These are phyloP conservation scores for Cynara cardunculus DNA, from an alignment of 129 eudicot species.

Conservation along the genomic window DNA sequence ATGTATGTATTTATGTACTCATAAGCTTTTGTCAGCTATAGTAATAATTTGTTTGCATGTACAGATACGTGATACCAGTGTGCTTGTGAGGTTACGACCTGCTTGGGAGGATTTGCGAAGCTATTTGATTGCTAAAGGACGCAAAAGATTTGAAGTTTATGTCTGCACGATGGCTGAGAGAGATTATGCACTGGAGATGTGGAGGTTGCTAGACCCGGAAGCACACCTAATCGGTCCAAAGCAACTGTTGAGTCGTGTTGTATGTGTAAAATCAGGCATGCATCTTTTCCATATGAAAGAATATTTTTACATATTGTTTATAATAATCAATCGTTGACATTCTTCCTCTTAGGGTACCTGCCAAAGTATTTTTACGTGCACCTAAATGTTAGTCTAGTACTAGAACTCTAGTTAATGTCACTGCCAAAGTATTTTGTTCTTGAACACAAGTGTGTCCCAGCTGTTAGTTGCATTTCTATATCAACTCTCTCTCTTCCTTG, in stretches of 20 bases:
- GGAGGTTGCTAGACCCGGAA: constrained; percentile 96
- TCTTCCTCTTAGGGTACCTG: constrained; percentile 17
- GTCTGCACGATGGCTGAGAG: constrained; percentile 99
- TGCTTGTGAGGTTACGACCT: constrained; percentile 88
- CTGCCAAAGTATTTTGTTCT: not conserved
- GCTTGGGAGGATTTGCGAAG: constrained; percentile 97
- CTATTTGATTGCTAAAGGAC: constrained; percentile 88
- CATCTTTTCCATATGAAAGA: not conserved
- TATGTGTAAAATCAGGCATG: constrained; percentile 87
- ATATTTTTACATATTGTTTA: too few species aligned
- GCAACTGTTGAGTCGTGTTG: constrained; percentile 74
- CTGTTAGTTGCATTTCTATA: not conserved
- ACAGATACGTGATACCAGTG: constrained; percentile 98
- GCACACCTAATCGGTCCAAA: constrained; percentile 63
- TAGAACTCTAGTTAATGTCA: not conserved
- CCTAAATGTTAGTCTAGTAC: not conserved
- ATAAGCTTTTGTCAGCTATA: not conserved
- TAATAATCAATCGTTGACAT: not conserved
- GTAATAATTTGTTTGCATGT: constrained; percentile 13
- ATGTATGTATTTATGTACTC: not conserved
- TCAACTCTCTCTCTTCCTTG: not conserved
- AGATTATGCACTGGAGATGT: constrained; percentile 95
- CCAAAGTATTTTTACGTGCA: too few species aligned
- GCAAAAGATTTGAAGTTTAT: constrained; percentile 88
- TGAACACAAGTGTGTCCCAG: not conserved